Evolutionary conservation across 2,329 filamentous ascomycete species (phyloP), one percentile per base, ranked within the genome.

Genomic region (Colletotrichum melonis): DNA sequence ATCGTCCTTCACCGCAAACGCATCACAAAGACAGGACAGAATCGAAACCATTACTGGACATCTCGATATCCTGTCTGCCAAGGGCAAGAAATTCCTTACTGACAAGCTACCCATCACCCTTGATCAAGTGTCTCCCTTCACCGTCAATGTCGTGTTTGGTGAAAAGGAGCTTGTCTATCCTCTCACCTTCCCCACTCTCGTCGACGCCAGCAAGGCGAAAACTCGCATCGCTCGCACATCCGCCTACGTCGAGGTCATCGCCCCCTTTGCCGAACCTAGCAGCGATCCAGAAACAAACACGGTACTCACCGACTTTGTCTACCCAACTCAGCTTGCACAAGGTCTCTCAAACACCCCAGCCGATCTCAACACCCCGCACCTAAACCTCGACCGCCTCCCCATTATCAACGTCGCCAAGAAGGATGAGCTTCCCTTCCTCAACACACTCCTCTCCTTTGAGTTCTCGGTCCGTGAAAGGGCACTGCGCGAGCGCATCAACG

Each of bases 311-410:
- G 77, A 81, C 28, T 84, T 83, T 64, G 74, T 87, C 8, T 85
- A 81, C 58, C 86, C 86, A 0, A 76, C 78, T 1, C 70, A 69
- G 3, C 76, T 85, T 3, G 74, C 75, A 14, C 30, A 72, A 5
- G 69, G 78, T 5, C 60, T 75, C 1, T 63, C 76, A 4, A 72
- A 76, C 1, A 54, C 82, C 1, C 86, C 86, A 0, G 78, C 79
- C 2, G 77, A 81, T 0, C 73, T 86, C 28, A 86, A 85, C 72
- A 78, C 81, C 16, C 80, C 83, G 0, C 81, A 86, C 68, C 35
- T 88, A 22, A 86, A 84, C 69, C 81, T 88, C n/a, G 83, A 87
- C 69, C 79, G 69, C 3, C 80, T 88, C 1, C 85, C 87, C 0
- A 82, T 86, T 30, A 75, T 88, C 26, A 80, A 86, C 35, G 22